Conservation (phyloP, 2,329 filamentous ascomycete genomes). For the Magnaporthiopsis poae region DNA sequence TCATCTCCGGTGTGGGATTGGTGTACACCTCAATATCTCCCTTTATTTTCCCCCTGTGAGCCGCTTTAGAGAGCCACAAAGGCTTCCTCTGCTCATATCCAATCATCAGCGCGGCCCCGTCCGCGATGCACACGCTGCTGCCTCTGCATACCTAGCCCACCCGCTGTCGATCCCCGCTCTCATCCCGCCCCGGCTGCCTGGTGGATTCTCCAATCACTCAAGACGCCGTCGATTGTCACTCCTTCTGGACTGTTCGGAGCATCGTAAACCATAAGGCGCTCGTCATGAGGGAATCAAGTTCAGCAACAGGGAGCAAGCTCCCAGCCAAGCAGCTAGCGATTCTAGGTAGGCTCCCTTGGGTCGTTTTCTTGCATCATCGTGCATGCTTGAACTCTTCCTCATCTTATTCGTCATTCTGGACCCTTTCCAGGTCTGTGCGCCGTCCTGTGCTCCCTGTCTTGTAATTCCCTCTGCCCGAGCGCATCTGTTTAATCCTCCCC, state of each 20-base stretch:
- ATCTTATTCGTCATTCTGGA: background rate
- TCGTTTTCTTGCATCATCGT: slow-evolving; percentile 9
- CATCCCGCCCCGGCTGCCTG: background rate
- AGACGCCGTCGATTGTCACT: background rate
- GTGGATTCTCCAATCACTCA: background rate
- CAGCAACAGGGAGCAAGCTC: slow-evolving; percentile 46
- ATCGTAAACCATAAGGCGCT: background rate
- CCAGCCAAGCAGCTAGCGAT: slow-evolving; percentile 69
- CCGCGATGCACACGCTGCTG: background rate
- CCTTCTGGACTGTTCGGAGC: too few species aligned
- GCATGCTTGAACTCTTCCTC: slow-evolving; percentile 12
- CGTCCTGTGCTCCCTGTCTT: background rate
- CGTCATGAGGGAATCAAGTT: slow-evolving; percentile 14
- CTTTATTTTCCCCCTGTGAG: background rate
- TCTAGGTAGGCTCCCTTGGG: slow-evolving; percentile 45
- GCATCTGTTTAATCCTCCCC: background rate
- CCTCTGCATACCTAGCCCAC: background rate
- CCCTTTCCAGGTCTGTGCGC: background rate
- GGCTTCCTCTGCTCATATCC: background rate
- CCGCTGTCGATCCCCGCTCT: slow-evolving; percentile 1
- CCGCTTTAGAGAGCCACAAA: background rate
- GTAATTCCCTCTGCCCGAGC: background rate
- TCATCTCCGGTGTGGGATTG: background rate
- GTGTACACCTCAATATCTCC: background rate
- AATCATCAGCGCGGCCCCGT: background rate